Evolutionary conservation across 805 yeast genomes (phyloP).

Genomic region (Starmerella gropengiesseri): DNA sequence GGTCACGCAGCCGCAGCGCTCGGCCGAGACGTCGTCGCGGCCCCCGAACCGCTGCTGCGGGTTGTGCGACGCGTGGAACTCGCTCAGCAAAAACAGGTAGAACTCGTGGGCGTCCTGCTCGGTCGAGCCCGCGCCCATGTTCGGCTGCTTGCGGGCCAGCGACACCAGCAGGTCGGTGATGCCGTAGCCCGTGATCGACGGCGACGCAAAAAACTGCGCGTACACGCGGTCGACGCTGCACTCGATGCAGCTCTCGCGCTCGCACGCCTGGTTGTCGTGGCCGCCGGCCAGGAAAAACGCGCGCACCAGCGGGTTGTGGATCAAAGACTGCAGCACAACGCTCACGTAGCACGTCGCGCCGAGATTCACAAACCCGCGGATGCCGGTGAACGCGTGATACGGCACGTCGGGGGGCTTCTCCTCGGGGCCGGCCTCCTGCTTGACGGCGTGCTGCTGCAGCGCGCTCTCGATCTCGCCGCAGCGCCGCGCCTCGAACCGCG

Average conservation of each 20-base stretch:
- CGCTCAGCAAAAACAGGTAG: constrained; percentile 82
- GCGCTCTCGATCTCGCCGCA: constrained; percentile 7
- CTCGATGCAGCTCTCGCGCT: constrained; percentile 47
- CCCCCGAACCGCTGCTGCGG: constrained; percentile 2
- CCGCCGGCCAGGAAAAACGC: constrained; percentile 65
- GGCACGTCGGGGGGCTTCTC: constrained; percentile 30
- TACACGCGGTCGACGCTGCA: constrained; percentile 78
- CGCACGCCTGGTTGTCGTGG: constrained; percentile 46
- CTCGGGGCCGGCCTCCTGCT: neutral
- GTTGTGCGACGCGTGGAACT: constrained; percentile 44
- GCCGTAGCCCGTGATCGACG: constrained; percentile 58
- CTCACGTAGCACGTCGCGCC: constrained; percentile 98
- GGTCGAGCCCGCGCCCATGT: constrained; percentile 77
- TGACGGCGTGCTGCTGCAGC: constrained; percentile 2
- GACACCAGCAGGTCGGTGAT: constrained; percentile 71
- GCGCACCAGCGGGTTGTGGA: constrained; percentile 83
- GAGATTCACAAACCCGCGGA: constrained; percentile 81
- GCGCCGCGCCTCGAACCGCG: constrained; percentile 10
- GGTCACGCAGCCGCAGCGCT: constrained; percentile 62
- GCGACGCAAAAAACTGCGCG: constrained; percentile 58
- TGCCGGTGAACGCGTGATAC: constrained; percentile 56
- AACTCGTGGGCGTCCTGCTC: constrained; percentile 99
- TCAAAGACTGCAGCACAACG: constrained; percentile 73
- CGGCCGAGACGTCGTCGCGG: constrained; percentile 10
- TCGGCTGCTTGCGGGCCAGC: constrained; percentile 59